Base-by-base conservation (phyloP, 1,139 yeast genomes). In the Candida gigantensis region DNA sequence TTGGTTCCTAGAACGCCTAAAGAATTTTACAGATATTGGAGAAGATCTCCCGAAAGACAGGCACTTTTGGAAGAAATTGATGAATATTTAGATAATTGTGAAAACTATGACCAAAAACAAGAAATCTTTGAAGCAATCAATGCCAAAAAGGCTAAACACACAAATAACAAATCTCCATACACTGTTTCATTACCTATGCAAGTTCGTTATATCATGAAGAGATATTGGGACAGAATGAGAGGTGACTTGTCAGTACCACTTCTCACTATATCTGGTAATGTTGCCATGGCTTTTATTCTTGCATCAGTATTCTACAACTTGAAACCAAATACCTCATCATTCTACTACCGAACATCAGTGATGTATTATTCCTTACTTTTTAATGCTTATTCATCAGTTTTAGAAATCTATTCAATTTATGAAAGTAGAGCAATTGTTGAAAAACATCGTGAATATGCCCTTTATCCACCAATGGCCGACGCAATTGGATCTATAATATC, bases 281-380 rank as follows among this genome's bases (percentile, higher is more conserved):
- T 76, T n/a, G 60, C 75, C n/a, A 81, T 85, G 84, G 85, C 86
- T 24, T 69, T 87, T 42, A 65, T 87, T 42, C 62, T 85, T 38
- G 76, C 90, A 3, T 85, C 95, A 1, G 78, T 87, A 53, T 79
- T 72, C 52, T 79, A 74, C 54, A 72, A 73, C 46, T 62, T 77
- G 42, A 63, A 68, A 28, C 55, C 58, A 2, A 60, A 65, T 20
- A 76, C 84, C 4, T 51, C 55, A 15, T 79, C 82, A 36, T 77
- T 79, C 34, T 78, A 72, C 49, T 74, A 74, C 35, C 67, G 84
- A 52, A 75, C 79, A 49, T 80, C 81, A 46, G 64, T 75, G 28
- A 51, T 79, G 50, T 79, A 78, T 58, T 79, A 76, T 56, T 77
- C 79, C 30, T 62, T 77, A 32, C 61, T 79, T 49, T 78, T 72